Evolutionary conservation across 305 asterid species (phyloP), one percentile per base, ranked within the genome.

Genomic region (Solanum hybrid): DNA sequence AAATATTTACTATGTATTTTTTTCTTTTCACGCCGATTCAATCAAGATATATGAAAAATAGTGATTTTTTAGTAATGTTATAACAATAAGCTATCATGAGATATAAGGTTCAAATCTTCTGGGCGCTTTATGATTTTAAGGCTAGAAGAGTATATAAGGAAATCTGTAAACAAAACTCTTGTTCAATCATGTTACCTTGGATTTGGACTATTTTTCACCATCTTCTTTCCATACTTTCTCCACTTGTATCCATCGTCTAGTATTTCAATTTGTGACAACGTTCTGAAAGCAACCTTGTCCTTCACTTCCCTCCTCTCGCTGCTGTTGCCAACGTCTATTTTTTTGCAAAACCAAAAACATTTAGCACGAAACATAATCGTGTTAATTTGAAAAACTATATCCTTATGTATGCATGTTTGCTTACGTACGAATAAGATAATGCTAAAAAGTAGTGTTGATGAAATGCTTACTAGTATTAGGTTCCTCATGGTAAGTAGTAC

Each of bases 141-240:
- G 71, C 86, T 7, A 16, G 86, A 81, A 17, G 72, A 81, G 37
- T 46, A 46, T 46, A 46, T 46, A 46, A 46, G 64, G 64, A 81
- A 16, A 42, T 26, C 26, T 40, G 66, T 51, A 51, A 51, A 51
- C 8, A 51, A 16, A 51, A 17, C n/a, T 51, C 10, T 51, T 51
- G 66, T 51, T 51, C 2, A 22, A 9, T 60, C 12, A 22, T 8
- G 10, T 22, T 91, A 97, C 98, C 98, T 97, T 77, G 99, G 99
- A 82, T 95, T 95, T 16, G 98, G 98, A 94, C 97, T 97, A 94
- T 94, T 96, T 90, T 96, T 97, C 78, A 97, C 99, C 98, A 92
- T 96, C 95, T 97, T 97, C 91, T 97, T 97, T 38, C 99, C 99
- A 88, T 97, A 97, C 91, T 97, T 97, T 84, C 98, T 94, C 99